Percentiles rank a stretch among this genome's conserved stretches.
These are phyloP conservation scores for Vigna radiata DNA, from an alignment of 306 rosid species.

Conservation along the genomic window DNA sequence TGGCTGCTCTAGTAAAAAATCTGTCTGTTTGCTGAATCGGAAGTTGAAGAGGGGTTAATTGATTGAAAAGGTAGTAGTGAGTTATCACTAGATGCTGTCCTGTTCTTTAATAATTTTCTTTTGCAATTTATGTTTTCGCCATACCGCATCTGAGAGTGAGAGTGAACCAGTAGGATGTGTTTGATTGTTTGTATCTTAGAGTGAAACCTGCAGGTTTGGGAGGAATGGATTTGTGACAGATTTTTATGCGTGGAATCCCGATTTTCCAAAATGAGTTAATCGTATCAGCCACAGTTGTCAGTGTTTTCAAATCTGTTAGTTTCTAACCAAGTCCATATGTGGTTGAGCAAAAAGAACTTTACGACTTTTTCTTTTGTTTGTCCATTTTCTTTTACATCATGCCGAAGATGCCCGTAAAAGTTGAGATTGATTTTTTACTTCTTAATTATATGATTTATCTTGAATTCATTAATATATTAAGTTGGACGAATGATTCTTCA, in stretches of 20 bases:
- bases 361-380: neutral
- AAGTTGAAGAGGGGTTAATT: constrained; percentile 19
- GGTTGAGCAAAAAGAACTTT: constrained; percentile 48
- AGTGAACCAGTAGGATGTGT: constrained; percentile 41
- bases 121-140: constrained; percentile 36
- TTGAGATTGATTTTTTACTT: constrained; percentile 26
- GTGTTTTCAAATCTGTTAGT: constrained; percentile 40
- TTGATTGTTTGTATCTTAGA: constrained; percentile 40
- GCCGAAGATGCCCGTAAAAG: constrained; percentile 28
- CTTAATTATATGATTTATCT: constrained; percentile 34
- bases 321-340: constrained; percentile 39
- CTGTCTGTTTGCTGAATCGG: constrained; percentile 35
- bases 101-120: neutral
- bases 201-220: constrained; percentile 35
- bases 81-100: constrained; percentile 29
- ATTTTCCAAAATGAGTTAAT: constrained; percentile 44
- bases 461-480: constrained; percentile 40
- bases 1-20: constrained; percentile 6
- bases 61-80: constrained; percentile 1
- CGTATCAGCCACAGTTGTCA: constrained; percentile 23
- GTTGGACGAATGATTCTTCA: constrained; percentile 26
- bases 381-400: constrained; percentile 10
- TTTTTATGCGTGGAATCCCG: neutral
- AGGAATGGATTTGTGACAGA: constrained; percentile 30
- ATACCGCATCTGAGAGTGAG: constrained; percentile 33